These are phyloP conservation scores for Camellia lanceoleosa DNA, from an alignment of 148 eudicot genomes.

Conservation along the genomic window DNA sequence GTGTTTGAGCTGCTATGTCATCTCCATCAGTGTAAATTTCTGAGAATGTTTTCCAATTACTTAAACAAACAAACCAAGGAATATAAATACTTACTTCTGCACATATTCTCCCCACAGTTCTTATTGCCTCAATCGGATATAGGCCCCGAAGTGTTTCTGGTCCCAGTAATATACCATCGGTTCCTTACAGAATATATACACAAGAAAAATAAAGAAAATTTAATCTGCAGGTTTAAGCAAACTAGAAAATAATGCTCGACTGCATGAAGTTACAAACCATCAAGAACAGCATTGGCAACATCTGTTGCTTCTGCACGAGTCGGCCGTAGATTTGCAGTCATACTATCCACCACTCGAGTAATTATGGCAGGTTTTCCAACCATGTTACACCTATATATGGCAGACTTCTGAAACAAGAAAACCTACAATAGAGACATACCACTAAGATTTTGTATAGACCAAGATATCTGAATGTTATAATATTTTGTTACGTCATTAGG, in stretches of 20 bases:
- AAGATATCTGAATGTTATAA: not conserved
- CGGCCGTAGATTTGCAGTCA: constrained; percentile 60
- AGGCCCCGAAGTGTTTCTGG: constrained; percentile 59
- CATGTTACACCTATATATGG: constrained; percentile 50
- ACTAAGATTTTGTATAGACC: not conserved
- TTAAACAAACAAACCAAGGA: not conserved
- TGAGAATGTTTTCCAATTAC: not conserved
- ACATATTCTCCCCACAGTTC: constrained; percentile 55
- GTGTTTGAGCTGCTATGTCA: not conserved
- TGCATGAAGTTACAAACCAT: constrained; percentile 33
- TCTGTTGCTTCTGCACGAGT: constrained; percentile 77
- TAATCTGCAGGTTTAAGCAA: not conserved
- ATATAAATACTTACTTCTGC: constrained; percentile 42
- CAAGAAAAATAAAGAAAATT: not conserved
- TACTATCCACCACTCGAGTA: constrained; percentile 69
- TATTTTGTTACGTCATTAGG: not conserved
- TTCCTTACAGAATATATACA: constrained; percentile 28
- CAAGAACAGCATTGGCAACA: constrained; percentile 71
- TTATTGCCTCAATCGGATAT: constrained; percentile 57
- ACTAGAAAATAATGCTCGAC: constrained; percentile 3
- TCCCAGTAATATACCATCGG: constrained; percentile 61
- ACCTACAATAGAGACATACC: constrained; percentile 32
- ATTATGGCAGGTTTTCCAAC: constrained; percentile 57
- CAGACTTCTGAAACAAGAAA: constrained; percentile 58
- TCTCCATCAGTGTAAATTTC: not conserved